Percentiles rank a stretch among this genome's conserved stretches.
Conservation (phyloP, 1,139 yeast genomes). For the Groenewaldozyma auringiensis region DNA sequence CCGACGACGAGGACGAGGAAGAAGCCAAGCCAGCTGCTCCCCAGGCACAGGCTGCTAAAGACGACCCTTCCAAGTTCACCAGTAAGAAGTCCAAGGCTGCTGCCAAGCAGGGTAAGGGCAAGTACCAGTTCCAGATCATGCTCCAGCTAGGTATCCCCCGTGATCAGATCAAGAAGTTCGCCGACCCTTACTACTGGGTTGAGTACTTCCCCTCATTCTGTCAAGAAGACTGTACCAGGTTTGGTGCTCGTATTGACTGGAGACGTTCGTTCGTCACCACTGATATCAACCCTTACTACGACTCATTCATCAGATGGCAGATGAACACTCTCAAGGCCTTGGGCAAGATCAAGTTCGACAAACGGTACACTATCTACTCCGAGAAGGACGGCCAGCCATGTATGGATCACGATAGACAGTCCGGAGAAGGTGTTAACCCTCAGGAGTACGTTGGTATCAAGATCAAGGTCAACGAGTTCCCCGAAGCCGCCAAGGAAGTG, state of each 20-base stretch:
- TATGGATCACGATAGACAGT: conserved; percentile 97
- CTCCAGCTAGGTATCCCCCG: conserved; percentile 79
- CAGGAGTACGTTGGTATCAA: conserved; percentile 95
- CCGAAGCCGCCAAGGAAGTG: conserved; percentile 43
- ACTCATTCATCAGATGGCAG: conserved; percentile 95
- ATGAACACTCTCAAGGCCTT: conserved; percentile 78
- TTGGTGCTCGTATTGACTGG: conserved; percentile 98
- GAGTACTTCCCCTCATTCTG: conserved; percentile 86
- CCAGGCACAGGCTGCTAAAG: conserved; percentile 37
- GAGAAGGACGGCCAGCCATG: conserved; percentile 99
- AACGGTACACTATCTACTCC: conserved; percentile 94
- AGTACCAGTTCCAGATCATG: conserved; percentile 95
- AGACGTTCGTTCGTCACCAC: conserved; percentile 95
- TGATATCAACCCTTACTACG: conserved; percentile 90
- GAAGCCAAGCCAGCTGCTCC: conserved; percentile 33
- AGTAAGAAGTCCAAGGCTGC: conserved; percentile 90
- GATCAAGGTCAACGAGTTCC: conserved; percentile 60
- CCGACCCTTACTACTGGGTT: conserved; percentile 87
- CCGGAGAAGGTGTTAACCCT: conserved; percentile 96
- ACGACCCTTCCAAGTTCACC: conserved; percentile 80
- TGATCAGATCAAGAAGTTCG: conserved; percentile 77
- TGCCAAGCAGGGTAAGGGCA: conserved; percentile 89
- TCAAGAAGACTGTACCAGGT: conserved; percentile 65
- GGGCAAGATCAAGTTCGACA: conserved; percentile 95
- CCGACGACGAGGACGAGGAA: conserved; percentile 35